phyloP scores from a whole-genome alignment of 2,329 filamentous ascomycete genomes.

The Colletotrichum spinosum region DNA sequence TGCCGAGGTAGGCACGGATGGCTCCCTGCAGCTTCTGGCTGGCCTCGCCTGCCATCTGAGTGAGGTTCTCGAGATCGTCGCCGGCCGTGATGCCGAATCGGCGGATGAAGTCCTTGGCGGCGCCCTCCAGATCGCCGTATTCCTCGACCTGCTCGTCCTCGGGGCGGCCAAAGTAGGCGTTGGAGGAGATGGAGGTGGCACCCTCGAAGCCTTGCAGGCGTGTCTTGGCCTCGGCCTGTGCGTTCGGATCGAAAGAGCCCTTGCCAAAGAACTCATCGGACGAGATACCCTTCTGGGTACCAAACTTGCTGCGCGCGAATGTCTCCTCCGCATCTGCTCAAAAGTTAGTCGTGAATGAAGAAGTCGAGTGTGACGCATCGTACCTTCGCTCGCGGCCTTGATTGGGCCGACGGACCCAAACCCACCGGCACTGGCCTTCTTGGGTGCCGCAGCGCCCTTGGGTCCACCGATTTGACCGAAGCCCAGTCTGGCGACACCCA shows the following conservation, averaged over 20 bases:
- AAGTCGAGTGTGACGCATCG: constrained; percentile 39
- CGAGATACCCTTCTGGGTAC: constrained; percentile 92
- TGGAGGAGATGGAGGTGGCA: constrained; percentile 91
- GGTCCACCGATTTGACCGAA: constrained; percentile 84
- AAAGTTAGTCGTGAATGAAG: background rate
- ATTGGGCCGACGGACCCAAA: constrained; percentile 88
- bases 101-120: constrained; percentile 94
- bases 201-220: constrained; percentile 94
- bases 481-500: constrained; percentile 86
- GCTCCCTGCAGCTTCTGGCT: constrained; percentile 85
- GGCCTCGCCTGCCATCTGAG: constrained; percentile 85
- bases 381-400: constrained; percentile 78
- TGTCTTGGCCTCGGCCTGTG: constrained; percentile 86
- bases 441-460: constrained; percentile 71
- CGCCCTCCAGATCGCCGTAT: constrained; percentile 91
- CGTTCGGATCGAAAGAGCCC: constrained; percentile 82
- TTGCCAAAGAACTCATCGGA: constrained; percentile 99
- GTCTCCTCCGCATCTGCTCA: constrained; percentile 77
- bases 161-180: constrained; percentile 95
- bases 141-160: constrained; percentile 84
- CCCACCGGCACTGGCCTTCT: constrained; percentile 75
- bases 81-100: constrained; percentile 96
- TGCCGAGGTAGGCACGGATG: constrained; percentile 73
- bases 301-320: constrained; percentile 90
- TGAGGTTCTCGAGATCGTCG: constrained; percentile 94